Conservation (phyloP, 345 rosid species). For the Clarkia xantiana region DNA sequence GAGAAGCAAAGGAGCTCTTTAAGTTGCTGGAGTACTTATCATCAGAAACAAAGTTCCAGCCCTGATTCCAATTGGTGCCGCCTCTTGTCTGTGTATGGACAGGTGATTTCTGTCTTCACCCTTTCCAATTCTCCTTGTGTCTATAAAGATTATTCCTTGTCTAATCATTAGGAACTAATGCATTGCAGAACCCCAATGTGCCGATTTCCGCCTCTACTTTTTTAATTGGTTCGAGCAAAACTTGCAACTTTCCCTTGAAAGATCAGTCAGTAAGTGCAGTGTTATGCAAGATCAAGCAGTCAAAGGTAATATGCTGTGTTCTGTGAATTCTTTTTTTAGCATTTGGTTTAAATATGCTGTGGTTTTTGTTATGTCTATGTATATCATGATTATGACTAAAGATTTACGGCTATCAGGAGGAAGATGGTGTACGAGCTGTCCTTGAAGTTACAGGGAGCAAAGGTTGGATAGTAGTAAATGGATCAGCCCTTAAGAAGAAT, state of each 20-base stretch:
- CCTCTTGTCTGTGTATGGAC: slow-evolving; percentile 59
- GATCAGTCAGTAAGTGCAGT: slow-evolving; percentile 29
- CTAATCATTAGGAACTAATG: slow-evolving; percentile 1
- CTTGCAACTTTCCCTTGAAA: slow-evolving; percentile 37
- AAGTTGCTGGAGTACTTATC: slow-evolving; percentile 27
- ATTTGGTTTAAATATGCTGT: too few species aligned
- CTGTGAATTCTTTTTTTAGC: too few species aligned
- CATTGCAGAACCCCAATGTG: slow-evolving; percentile 46
- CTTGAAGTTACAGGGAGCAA: slow-evolving; percentile 61
- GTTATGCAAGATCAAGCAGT: slow-evolving; percentile 51
- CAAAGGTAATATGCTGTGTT: slow-evolving; percentile 30
- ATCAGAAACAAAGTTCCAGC: slow-evolving; percentile 28
- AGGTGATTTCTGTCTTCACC: slow-evolving; percentile 22
- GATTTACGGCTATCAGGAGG: slow-evolving; percentile 13
- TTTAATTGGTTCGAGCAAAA: slow-evolving; percentile 44
- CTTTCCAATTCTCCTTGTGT: background rate
- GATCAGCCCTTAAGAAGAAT: slow-evolving; percentile 34
- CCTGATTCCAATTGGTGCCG: slow-evolving; percentile 56
- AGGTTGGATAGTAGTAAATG: slow-evolving; percentile 59
- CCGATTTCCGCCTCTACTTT: slow-evolving; percentile 24
- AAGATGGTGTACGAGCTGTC: slow-evolving; percentile 38
- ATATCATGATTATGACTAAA: too few species aligned
- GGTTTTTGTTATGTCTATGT: too few species aligned
- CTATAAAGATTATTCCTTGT: background rate
- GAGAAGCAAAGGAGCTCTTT: slow-evolving; percentile 46